These are phyloP conservation scores for Cokeromyces recurvatus DNA, from an alignment of 371 early-diverging fungal genomes.

Conservation along the genomic window DNA sequence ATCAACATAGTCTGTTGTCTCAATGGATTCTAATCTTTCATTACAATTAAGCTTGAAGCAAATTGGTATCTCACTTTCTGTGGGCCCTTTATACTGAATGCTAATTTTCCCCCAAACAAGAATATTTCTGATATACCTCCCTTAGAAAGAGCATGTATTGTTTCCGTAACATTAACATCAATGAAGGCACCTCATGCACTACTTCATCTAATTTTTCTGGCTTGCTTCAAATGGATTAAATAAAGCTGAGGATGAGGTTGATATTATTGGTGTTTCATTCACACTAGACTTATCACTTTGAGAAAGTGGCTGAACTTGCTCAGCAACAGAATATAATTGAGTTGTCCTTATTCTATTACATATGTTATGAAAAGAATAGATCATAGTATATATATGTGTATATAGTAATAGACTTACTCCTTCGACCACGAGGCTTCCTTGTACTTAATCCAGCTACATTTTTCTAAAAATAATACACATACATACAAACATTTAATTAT, in stretches of 20 bases:
- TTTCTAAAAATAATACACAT: slow-evolving; percentile 8
- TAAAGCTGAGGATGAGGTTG: neutral
- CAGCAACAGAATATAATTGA: slow-evolving; percentile 21
- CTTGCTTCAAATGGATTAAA: slow-evolving; percentile 8
- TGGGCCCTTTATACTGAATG: slow-evolving; percentile 29
- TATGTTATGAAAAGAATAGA: neutral
- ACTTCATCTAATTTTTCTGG: neutral
- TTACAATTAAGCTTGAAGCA: slow-evolving; percentile 33
- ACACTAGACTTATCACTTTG: too few species aligned
- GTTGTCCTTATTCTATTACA: slow-evolving; percentile 25
- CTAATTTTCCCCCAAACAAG: slow-evolving; percentile 48
- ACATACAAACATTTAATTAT: neutral
- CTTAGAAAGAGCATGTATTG: slow-evolving; percentile 37
- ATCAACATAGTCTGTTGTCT: slow-evolving; percentile 20
- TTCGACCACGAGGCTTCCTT: slow-evolving; percentile 15
- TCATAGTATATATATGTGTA: too few species aligned
- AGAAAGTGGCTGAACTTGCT: too few species aligned
- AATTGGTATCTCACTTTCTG: slow-evolving; percentile 21
- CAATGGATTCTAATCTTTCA: slow-evolving; percentile 22
- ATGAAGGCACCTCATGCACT: slow-evolving; percentile 13
- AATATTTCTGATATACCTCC: slow-evolving; percentile 37
- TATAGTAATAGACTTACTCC: too few species aligned
- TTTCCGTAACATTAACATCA: slow-evolving; percentile 36
- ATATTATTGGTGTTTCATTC: neutral
- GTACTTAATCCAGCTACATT: neutral